A percentile compares a stretch with the other conserved stretches of the same genome.
phyloP scores from a whole-genome alignment of 768 basidiomycete genomes.

The Auricularia sp. region DNA sequence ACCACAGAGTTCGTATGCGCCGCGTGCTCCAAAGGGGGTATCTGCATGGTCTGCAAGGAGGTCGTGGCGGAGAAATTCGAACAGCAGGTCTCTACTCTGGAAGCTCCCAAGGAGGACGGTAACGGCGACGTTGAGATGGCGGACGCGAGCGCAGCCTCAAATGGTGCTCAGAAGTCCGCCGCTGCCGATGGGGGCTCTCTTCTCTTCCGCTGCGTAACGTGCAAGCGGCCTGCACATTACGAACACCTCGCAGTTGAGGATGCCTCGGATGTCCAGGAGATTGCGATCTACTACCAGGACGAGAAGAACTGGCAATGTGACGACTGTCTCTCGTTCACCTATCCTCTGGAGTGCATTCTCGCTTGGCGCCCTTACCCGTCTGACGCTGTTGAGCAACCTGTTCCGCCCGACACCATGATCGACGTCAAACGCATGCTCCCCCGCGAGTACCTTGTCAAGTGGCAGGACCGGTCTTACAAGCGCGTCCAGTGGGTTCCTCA shows the following conservation, averaged over 20 bases:
- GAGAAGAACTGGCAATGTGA: slow-evolving; percentile 55
- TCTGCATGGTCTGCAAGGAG: slow-evolving; percentile 69
- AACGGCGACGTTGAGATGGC: slow-evolving; percentile 27
- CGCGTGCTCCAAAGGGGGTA: slow-evolving; percentile 61
- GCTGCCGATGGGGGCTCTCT: slow-evolving; percentile 18
- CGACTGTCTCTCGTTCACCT: slow-evolving; percentile 66
- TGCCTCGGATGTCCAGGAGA: slow-evolving; percentile 26
- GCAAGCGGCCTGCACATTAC: slow-evolving; percentile 79
- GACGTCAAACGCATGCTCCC: slow-evolving; percentile 55
- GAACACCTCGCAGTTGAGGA: slow-evolving; percentile 49
- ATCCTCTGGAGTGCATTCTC: slow-evolving; percentile 70
- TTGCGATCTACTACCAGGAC: slow-evolving; percentile 55
- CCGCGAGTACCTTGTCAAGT: slow-evolving; percentile 92
- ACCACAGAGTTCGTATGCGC: slow-evolving; percentile 75
- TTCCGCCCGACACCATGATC: slow-evolving; percentile 27
- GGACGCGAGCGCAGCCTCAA: slow-evolving; percentile 15
- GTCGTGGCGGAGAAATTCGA: slow-evolving; percentile 34
- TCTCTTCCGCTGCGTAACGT: slow-evolving; percentile 73
- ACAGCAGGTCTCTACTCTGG: slow-evolving; percentile 10
- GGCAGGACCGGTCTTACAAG: slow-evolving; percentile 68
- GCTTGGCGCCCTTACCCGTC: slow-evolving; percentile 83
- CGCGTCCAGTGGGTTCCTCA: slow-evolving; percentile 86
- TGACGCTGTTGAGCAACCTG: slow-evolving; percentile 44
- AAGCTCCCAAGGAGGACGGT: not conserved
- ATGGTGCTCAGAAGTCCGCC: slow-evolving; percentile 4